Conservation (phyloP, 176 grass and related monocot genomes). For the Oryza australiensis region DNA sequence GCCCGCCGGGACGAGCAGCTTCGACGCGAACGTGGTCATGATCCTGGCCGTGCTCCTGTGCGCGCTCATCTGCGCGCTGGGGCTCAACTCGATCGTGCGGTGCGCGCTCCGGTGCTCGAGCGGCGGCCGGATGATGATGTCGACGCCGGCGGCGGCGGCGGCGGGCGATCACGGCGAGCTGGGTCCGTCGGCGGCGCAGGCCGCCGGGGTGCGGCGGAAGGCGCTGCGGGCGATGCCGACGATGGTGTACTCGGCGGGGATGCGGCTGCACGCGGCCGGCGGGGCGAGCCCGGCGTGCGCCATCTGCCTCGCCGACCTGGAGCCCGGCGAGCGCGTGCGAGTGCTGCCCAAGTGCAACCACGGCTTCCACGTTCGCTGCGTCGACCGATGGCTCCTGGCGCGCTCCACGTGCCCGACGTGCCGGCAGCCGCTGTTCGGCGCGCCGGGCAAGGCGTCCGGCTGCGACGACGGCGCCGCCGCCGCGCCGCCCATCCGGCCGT, state of each 20-base stretch:
- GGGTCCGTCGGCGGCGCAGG: conserved; percentile 43
- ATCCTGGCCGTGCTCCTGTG: conserved; percentile 81
- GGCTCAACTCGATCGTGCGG: conserved; percentile 81
- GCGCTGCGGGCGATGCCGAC: conserved; percentile 73
- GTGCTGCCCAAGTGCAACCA: conserved; percentile 78
- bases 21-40: conserved; percentile 86
- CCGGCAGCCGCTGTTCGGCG: conserved; percentile 43
- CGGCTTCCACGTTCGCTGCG: conserved; percentile 67
- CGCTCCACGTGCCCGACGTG: conserved; percentile 69
- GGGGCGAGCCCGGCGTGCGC: conserved; percentile 40
- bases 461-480: neutral
- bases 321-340: conserved; percentile 52
- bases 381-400: conserved; percentile 68
- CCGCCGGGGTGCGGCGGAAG: conserved; percentile 43
- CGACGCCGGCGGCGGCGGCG: neutral
- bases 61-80: conserved; percentile 72
- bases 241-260: conserved; percentile 53
- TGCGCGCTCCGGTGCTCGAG: conserved; percentile 67
- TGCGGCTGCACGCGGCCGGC: conserved; percentile 13
- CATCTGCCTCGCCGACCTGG: conserved; percentile 67
- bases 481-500: conserved; percentile 20
- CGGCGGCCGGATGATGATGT: conserved; percentile 23
- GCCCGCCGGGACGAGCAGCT: conserved; percentile 16
- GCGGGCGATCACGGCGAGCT: neutral
- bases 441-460: conserved; percentile 39